Evolutionary conservation across 1,284 basidiomycete genomes (phyloP), one percentile per base, ranked within the genome.

Genomic region (Puccinia polysora): DNA sequence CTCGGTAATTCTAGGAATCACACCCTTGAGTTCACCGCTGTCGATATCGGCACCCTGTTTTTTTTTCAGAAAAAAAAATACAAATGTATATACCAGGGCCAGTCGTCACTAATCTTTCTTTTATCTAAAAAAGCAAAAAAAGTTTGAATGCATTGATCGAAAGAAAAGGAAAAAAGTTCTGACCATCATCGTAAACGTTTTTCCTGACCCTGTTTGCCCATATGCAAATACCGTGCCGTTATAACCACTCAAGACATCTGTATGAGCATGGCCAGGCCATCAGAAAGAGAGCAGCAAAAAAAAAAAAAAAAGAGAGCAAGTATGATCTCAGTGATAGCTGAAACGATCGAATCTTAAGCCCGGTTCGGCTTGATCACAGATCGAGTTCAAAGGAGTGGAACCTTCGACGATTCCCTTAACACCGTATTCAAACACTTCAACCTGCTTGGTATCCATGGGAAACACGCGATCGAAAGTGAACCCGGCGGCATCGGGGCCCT

Each of bases 151-250:
- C 14, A 8, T 56, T 30, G 52, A 23, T n/a, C 12, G n/a, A 6
- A 18, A 23, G 34, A 32, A 32, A 23, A 14, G 52, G 1, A 5
- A 7, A 32, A 28, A 56, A 14, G 28, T 18, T 38, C 76, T 59
- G 76, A 88, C 91, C 93, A 96, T 96, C 92, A 96, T 67, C 20
- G 80, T 81, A 80, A 93, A 95, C 6, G 91, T 94, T 84, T 94
- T 94, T 79, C 93, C 92, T 79, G 90, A 91, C 78, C 96, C 96
- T 25, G 97, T 98, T 81, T 98, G 96, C 73, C 96, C 96, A 81
- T 99, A 99, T 56, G 96, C 96, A 81, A 98, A 98, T 43, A 97
- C 87, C 0, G 94, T 97, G 63, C 95, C 95, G 78, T 99, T 99
- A 84, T 98, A 99, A 15, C 96, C 96, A 81, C 94, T 90, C 80